A percentile compares a stretch with the other conserved stretches of the same genome.
These are phyloP conservation scores for Filobasidium wieringae DNA, from an alignment of 768 basidiomycete species.

Conservation along the genomic window DNA sequence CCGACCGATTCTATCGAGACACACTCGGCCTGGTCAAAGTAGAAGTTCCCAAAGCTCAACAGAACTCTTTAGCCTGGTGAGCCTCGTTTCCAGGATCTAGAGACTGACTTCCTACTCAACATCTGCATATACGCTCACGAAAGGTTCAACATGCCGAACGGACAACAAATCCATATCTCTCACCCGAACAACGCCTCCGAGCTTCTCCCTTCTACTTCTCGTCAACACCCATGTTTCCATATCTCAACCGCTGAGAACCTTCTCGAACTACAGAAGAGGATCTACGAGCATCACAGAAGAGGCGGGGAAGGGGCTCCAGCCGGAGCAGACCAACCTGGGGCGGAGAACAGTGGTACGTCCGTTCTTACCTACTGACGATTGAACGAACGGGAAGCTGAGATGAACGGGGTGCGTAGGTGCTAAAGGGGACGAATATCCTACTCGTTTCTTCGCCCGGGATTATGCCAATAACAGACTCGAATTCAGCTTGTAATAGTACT, in stretches of 20 bases:
- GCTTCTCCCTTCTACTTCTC: slow-evolving; percentile 3
- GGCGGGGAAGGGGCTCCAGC: slow-evolving; percentile 18
- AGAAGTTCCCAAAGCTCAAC: slow-evolving; percentile 26
- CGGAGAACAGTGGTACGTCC: slow-evolving; percentile 25
- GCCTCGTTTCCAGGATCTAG: not conserved
- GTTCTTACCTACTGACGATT: no score
- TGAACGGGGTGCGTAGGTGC: slow-evolving; percentile 1
- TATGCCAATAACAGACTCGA: slow-evolving; percentile 33
- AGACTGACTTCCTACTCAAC: not conserved
- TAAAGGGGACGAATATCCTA: slow-evolving; percentile 31
- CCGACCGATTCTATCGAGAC: slow-evolving; percentile 31
- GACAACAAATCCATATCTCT: slow-evolving; percentile 17
- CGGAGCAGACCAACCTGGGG: slow-evolving; percentile 29
- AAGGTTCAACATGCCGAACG: slow-evolving; percentile 14
- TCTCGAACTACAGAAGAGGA: slow-evolving; percentile 23
- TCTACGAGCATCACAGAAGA: slow-evolving; percentile 23
- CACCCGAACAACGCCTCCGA: slow-evolving; percentile 5
- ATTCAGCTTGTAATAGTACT: slow-evolving; percentile 24
- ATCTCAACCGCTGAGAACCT: slow-evolving; percentile 20
- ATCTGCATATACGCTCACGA: not conserved
- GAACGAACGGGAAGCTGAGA: not conserved
- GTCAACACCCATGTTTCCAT: slow-evolving; percentile 30
- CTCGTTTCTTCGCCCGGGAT: slow-evolving; percentile 34
- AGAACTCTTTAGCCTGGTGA: slow-evolving; percentile 26
- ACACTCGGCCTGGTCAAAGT: slow-evolving; percentile 28